These are phyloP conservation scores for Solanum dulcamara DNA, from an alignment of 257 asterid species.

Conservation along the genomic window DNA sequence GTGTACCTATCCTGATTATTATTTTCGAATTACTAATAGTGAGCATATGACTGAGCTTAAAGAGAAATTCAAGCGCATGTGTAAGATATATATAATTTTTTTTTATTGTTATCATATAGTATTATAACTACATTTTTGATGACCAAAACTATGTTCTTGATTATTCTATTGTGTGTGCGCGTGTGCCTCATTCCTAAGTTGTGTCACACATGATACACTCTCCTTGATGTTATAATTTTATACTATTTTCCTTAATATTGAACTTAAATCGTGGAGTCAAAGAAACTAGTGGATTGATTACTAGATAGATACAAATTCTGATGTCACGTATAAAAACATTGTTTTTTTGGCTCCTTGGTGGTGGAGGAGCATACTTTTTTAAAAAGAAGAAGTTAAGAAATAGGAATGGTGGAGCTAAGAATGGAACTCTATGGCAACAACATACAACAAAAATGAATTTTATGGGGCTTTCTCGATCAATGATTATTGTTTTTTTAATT, in stretches of 20 bases:
- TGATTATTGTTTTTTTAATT: background rate
- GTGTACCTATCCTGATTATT: conserved; percentile 51
- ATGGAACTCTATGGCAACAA: background rate
- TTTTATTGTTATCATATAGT: background rate
- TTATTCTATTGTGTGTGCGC: background rate
- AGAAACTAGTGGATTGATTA: too few species aligned
- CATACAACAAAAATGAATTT: background rate
- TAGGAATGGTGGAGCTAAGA: too few species aligned
- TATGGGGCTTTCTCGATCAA: background rate
- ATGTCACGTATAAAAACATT: too few species aligned
- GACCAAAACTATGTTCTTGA: background rate
- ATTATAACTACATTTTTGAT: background rate
- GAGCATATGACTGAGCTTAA: conserved; percentile 58
- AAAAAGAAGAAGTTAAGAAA: too few species aligned
- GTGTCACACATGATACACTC: background rate
- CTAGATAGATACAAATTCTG: too few species aligned
- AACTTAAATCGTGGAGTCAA: too few species aligned
- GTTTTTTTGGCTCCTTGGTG: too few species aligned
- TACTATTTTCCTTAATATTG: too few species aligned
- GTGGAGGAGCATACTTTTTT: too few species aligned
- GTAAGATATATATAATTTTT: conserved; percentile 21
- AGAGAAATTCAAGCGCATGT: conserved; percentile 65
- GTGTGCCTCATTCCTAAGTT: too few species aligned
- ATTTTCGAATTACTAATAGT: conserved; percentile 58
- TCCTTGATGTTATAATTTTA: background rate